Conservation (phyloP, 257 asterid species). For the Petunia secreta region DNA sequence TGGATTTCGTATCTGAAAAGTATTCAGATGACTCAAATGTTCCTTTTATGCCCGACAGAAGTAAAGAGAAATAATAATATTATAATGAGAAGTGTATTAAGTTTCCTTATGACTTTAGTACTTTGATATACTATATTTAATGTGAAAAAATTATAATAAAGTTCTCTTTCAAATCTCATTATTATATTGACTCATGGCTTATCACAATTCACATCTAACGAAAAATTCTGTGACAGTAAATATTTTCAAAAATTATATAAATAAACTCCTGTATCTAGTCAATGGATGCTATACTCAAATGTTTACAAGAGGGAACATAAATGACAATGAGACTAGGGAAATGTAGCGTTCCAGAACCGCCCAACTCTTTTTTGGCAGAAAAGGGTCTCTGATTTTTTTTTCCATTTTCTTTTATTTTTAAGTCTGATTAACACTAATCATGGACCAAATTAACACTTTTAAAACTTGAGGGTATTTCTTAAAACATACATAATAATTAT, state of each 20-base stretch:
- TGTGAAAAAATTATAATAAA: neutral
- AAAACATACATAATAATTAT: too few relatives aligned
- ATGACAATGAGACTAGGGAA: neutral
- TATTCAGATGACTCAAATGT: conserved; percentile 55
- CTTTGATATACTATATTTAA: neutral
- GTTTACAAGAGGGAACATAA: neutral
- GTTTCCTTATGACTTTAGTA: neutral
- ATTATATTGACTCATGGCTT: conserved; percentile 40
- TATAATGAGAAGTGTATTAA: conserved; percentile 21
- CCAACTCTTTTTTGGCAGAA: too few relatives aligned
- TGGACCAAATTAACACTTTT: too few relatives aligned
- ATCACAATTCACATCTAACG: conserved; percentile 61
- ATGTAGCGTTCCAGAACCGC: too few relatives aligned
- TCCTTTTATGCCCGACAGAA: conserved; percentile 54
- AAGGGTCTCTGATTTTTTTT: too few relatives aligned
- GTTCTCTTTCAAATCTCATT: conserved; percentile 10
- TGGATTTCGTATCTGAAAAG: conserved; percentile 51
- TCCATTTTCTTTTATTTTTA: too few relatives aligned
- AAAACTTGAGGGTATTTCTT: too few relatives aligned
- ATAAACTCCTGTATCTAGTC: neutral
- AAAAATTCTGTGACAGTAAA: conserved; percentile 43
- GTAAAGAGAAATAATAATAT: conserved; percentile 42
- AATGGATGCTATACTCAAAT: neutral
- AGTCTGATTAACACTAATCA: too few relatives aligned
- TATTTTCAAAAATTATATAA: neutral